phyloP scores from a whole-genome alignment of 164 flowering plant species.

The Euptelea pleiosperma region DNA sequence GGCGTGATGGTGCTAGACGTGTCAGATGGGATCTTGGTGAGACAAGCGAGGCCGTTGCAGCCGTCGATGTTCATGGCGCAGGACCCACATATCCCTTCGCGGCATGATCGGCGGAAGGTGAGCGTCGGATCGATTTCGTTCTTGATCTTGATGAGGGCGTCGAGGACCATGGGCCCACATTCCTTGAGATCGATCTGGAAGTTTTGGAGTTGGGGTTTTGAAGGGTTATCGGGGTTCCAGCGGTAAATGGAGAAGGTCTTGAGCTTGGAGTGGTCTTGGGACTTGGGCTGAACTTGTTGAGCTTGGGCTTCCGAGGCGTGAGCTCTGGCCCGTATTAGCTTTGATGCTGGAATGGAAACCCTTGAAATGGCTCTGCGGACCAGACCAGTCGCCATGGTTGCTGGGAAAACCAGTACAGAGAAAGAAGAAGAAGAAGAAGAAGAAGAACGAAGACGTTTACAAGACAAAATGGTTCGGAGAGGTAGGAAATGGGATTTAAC shows the following conservation, averaged over 20 bases:
- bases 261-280: conserved; percentile 18
- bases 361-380: conserved; percentile 38
- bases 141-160: conserved; percentile 96
- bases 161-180: conserved; percentile 98
- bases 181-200: conserved; percentile 79
- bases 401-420: neutral
- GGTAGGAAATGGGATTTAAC: neutral
- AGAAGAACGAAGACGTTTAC: too few species aligned
- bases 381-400: conserved; percentile 46
- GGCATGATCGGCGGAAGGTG: conserved; percentile 92
- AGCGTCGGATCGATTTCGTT: conserved; percentile 89
- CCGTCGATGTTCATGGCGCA: conserved; percentile 99
- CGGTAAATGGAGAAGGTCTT: conserved; percentile 94
- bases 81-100: conserved; percentile 98
- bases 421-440: neutral
- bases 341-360: conserved; percentile 22
- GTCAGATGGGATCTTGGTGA: conserved; percentile 65
- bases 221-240: conserved; percentile 85
- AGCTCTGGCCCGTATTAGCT: conserved; percentile 24
- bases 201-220: conserved; percentile 69
- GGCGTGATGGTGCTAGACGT: conserved; percentile 60
- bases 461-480: too few species aligned
- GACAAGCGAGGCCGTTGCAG: conserved; percentile 88
- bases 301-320: conserved; percentile 44
- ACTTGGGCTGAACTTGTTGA: conserved; percentile 33